Evolutionary conservation across 371 early-diverging fungal genomes (phyloP).

Genomic region (Rhizopus sp.): DNA sequence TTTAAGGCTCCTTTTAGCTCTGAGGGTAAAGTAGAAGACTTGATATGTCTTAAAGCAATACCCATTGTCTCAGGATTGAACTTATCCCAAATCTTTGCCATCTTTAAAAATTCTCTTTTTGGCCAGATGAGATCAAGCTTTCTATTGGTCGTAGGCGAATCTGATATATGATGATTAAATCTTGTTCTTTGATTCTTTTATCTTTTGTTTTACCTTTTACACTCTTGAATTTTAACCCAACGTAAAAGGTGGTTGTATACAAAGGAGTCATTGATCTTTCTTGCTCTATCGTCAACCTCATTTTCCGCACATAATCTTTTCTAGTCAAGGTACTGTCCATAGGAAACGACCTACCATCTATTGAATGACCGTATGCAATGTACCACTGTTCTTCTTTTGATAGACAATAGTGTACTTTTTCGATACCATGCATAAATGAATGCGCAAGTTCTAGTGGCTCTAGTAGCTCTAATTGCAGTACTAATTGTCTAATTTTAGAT

Average conservation of each 20-base stretch:
- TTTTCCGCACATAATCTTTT: conserved; percentile 42
- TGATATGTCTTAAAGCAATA: conserved; percentile 69
- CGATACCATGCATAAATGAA: conserved; percentile 91
- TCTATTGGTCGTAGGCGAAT: conserved; percentile 48
- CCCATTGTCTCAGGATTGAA: conserved; percentile 73
- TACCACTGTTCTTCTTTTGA: conserved; percentile 67
- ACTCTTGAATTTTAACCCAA: conserved; percentile 75
- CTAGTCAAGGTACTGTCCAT: conserved; percentile 6
- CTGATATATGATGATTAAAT: neutral
- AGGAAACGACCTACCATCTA: conserved; percentile 35
- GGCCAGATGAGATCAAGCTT: conserved; percentile 79
- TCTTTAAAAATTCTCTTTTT: conserved; percentile 75
- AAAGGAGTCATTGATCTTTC: conserved; percentile 33
- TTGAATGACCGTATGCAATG: conserved; percentile 63
- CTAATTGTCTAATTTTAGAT: conserved; percentile 90
- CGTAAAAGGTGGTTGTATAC: conserved; percentile 86
- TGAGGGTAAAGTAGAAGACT: conserved; percentile 15
- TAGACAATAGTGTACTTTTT: conserved; percentile 63
- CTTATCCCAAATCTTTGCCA: conserved; percentile 81
- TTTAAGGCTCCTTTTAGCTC: neutral
- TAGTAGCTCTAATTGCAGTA: conserved; percentile 83
- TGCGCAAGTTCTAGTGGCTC: conserved; percentile 83
- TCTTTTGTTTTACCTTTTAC: conserved; percentile 45
- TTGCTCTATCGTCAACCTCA: conserved; percentile 32
- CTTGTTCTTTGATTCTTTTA: neutral